phyloP scores from a whole-genome alignment of 306 rosid species.

The Arachis stenosperma region DNA sequence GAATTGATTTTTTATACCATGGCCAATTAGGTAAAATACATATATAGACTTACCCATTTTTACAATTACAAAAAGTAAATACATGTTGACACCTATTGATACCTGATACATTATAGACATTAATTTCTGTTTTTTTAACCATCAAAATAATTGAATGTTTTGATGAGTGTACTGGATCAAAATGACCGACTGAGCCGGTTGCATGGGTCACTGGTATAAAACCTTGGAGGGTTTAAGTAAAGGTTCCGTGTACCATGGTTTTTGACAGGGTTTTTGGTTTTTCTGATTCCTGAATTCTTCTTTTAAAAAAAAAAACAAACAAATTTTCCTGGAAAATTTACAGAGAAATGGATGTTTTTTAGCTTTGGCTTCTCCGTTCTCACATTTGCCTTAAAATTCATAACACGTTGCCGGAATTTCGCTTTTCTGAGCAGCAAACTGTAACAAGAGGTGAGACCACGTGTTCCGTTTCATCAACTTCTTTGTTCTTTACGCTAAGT shows the following conservation, averaged over 20 bases:
- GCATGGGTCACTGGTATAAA: slow-evolving; percentile 56
- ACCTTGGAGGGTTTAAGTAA: slow-evolving; percentile 79
- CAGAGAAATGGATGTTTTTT: slow-evolving; percentile 28
- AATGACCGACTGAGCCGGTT: slow-evolving; percentile 58
- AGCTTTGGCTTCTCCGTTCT: slow-evolving; percentile 51
- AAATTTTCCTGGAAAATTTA: slow-evolving; percentile 30
- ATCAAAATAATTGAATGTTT: slow-evolving; percentile 40
- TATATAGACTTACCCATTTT: too few species aligned
- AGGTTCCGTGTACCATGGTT: slow-evolving; percentile 39
- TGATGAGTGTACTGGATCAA: slow-evolving; percentile 45
- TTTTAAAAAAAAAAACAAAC: slow-evolving; percentile 13
- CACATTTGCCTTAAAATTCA: slow-evolving; percentile 46
- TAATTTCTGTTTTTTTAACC: too few species aligned
- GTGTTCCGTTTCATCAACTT: slow-evolving; percentile 35
- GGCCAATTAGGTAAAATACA: too few species aligned
- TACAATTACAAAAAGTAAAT: too few species aligned
- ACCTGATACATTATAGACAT: too few species aligned
- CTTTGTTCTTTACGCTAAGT: not conserved
- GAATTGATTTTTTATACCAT: too few species aligned
- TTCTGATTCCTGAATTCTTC: slow-evolving; percentile 44
- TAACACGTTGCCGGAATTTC: not conserved
- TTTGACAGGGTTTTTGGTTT: slow-evolving; percentile 89
- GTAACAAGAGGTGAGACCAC: slow-evolving; percentile 43
- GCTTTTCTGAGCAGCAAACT: slow-evolving; percentile 28
- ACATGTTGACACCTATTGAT: too few species aligned